Evolutionary conservation across 1,139 yeast species (phyloP).

Genomic region (Torulaspora pretoriensis): DNA sequence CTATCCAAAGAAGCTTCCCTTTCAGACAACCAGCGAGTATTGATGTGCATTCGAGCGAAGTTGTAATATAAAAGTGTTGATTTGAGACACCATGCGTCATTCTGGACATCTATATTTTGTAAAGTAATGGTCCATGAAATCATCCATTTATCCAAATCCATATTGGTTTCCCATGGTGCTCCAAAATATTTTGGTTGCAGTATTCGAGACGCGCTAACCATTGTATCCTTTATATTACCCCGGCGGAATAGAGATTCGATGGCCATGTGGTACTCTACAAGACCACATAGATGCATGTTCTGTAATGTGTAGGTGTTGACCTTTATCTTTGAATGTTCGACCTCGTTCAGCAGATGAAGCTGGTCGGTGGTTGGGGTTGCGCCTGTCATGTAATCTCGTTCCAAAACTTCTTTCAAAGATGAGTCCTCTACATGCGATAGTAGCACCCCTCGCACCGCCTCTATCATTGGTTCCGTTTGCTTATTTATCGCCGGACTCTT

Average conservation of each 20-base stretch:
- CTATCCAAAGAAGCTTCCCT: conserved; percentile 18
- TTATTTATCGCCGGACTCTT: conserved; percentile 53
- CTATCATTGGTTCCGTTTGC: conserved; percentile 40
- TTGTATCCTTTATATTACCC: conserved; percentile 38
- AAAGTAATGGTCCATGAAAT: conserved; percentile 72
- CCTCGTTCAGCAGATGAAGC: conserved; percentile 21
- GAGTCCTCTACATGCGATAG: conserved; percentile 13
- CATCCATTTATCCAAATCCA: conserved; percentile 75
- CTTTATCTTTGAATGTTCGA: conserved; percentile 20
- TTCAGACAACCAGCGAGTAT: conserved; percentile 32
- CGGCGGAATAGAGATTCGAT: conserved; percentile 56
- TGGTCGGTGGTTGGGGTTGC: conserved; percentile 15
- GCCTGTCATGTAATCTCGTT: conserved; percentile 14
- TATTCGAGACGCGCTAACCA: conserved; percentile 14
- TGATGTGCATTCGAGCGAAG: conserved; percentile 72
- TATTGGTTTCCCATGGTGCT: conserved; percentile 60
- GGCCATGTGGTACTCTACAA: conserved; percentile 69
- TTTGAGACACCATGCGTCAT: conserved; percentile 67
- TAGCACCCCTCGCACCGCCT: conserved; percentile 13
- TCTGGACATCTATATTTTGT: conserved; percentile 52
- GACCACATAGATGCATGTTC: conserved; percentile 63
- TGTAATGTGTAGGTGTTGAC: conserved; percentile 35
- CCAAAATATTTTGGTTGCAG: conserved; percentile 60
- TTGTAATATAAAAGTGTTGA: conserved; percentile 67
- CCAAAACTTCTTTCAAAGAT: conserved; percentile 14